Conservation (phyloP, 2,329 filamentous ascomycete species). For the Penicillium sp. region DNA sequence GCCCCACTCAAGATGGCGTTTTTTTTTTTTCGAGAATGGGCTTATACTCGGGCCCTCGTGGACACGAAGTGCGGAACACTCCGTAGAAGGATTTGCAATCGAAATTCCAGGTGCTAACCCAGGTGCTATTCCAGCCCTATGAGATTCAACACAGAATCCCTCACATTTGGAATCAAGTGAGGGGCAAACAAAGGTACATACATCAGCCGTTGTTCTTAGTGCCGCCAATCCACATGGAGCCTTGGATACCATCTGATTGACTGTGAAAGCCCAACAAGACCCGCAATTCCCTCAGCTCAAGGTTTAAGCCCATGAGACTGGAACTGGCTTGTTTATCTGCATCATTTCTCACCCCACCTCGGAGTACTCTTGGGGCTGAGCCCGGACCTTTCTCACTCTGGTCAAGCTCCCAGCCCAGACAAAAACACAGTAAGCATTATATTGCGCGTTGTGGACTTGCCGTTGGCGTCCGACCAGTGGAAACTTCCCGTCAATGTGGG, state of each 20-base stretch:
- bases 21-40: neutral
- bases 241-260: slow-evolving; percentile 23
- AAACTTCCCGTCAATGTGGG: slow-evolving; percentile 10
- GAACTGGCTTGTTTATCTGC: slow-evolving; percentile 10
- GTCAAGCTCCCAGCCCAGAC: neutral
- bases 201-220: slow-evolving; percentile 18
- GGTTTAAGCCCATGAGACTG: slow-evolving; percentile 17
- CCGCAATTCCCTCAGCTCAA: slow-evolving; percentile 19
- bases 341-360: slow-evolving; percentile 12
- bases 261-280: slow-evolving; percentile 7
- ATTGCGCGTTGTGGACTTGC: slow-evolving; percentile 5
- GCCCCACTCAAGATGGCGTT: neutral
- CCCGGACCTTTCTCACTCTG: neutral
- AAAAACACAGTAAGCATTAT: slow-evolving; percentile 18
- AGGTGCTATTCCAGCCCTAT: neutral
- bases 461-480: slow-evolving; percentile 11
- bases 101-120: neutral
- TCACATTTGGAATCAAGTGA: slow-evolving; percentile 4
- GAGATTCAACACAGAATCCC: neutral
- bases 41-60: neutral
- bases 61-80: neutral
- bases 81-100: neutral
- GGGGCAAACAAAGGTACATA: slow-evolving; percentile 11
- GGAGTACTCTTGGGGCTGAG: slow-evolving; percentile 3
- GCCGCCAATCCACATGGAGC: slow-evolving; percentile 15